Evolutionary conservation across 1,284 basidiomycete genomes (phyloP), one percentile per base, ranked within the genome.

Genomic region (Agaricales sp.): DNA sequence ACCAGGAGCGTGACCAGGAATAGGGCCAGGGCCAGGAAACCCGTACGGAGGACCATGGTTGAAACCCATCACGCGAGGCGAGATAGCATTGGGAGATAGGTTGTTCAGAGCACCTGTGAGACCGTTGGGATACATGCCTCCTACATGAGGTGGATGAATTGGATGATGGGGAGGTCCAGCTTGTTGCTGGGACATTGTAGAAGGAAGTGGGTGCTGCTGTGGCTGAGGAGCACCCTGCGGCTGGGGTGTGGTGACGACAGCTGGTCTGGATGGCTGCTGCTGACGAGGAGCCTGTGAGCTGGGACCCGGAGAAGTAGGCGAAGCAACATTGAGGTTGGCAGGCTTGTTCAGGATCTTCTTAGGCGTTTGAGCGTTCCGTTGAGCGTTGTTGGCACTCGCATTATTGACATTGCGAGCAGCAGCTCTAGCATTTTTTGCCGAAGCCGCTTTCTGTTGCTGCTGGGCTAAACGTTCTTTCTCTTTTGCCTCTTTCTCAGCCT

Each of bases 141-240:
- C n/a, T n/a, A n/a, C n/a, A n/a, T n/a, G n/a, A n/a, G n/a, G n/a
- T n/a, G n/a, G 18, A 65, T 63, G 20, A 68, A 2, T 54, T 55
- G 16, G 58, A 54, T 16, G 67, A 58, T 4, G 63, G 60, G 13
- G 61, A 43, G 1, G 61, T 53, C 13, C 66, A 52, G n/a, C n/a
- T n/a, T n/a, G n/a, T n/a, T n/a, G n/a, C n/a, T n/a, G n/a, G n/a
- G n/a, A n/a, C n/a, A n/a, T n/a, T n/a, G n/a, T n/a, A n/a, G n/a
- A n/a, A n/a, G n/a, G n/a, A n/a, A n/a, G n/a, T 2, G 67, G 60
- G 1, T 62, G 64, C 55, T 70, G 52, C 56, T 78, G 79, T 21
- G 65, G 65, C 14, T 74, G 76, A 0, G 75, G 70, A 11, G 74
- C 83, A 49, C 86, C 83, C 1, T 82, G 80, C 8, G 75, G 62